Conservation (phyloP, 192 early-diverging fungal genomes). For the Rhizophlyctis rosea region DNA sequence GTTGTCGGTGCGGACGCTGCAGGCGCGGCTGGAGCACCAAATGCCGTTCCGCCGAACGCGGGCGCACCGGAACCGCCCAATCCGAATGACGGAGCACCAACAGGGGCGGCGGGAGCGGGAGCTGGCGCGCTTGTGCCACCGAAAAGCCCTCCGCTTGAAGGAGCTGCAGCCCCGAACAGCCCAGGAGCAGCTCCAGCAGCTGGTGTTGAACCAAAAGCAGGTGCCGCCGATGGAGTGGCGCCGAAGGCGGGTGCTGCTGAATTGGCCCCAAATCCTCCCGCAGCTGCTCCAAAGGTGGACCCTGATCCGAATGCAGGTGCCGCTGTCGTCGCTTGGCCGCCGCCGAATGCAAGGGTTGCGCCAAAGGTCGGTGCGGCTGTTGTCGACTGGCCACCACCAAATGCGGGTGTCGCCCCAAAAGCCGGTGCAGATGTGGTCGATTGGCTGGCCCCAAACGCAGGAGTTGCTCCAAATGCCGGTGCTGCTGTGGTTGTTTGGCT, state of each 20-base stretch:
- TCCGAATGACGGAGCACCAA: constrained; percentile 14
- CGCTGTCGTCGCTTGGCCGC: constrained; percentile 10
- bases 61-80: too few relatives aligned
- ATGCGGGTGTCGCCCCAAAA: neutral
- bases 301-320: constrained; percentile 11
- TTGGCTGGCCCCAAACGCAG: neutral
- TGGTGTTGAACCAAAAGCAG: constrained; percentile 15
- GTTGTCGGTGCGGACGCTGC: neutral
- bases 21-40: constrained; percentile 15
- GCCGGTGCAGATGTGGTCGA: neutral
- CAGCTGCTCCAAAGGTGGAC: neutral
- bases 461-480: neutral
- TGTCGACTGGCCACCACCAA: constrained; percentile 5
- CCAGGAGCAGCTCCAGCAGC: constrained; percentile 21
- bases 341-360: constrained; percentile 12
- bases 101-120: constrained; percentile 12
- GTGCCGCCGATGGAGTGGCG: constrained; percentile 20
- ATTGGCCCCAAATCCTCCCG: constrained; percentile 3
- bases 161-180: constrained; percentile 2
- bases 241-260: constrained; percentile 13
- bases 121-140: constrained; percentile 8
- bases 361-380: too few relatives aligned
- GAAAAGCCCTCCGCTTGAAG: constrained; percentile 3
- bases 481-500: neutral
- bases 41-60: too few relatives aligned